Evolutionary conservation across 2,329 filamentous ascomycete genomes (phyloP).

Genomic region (Hypoxylon sp.): DNA sequence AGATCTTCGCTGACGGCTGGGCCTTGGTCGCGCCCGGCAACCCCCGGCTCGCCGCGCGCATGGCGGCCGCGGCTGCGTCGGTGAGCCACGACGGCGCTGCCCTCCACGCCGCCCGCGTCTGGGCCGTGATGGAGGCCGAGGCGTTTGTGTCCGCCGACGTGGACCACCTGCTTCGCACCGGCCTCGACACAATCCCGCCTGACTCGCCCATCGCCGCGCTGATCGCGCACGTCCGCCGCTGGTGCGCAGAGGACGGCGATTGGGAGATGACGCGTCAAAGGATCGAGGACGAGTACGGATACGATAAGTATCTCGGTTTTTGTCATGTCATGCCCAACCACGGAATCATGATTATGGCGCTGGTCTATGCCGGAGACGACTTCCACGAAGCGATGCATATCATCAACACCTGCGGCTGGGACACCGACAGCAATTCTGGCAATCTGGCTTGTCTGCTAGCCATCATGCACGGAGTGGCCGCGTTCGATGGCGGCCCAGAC

Average conservation of each 20-base stretch:
- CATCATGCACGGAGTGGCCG: conserved; percentile 46
- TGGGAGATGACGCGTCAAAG: conserved; percentile 47
- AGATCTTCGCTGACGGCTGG: conserved; percentile 52
- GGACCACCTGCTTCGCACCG: conserved; percentile 45
- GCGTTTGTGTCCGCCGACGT: conserved; percentile 47
- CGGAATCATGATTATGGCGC: conserved; percentile 46
- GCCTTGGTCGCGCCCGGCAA: conserved; percentile 46
- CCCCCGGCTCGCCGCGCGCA: conserved; percentile 42
- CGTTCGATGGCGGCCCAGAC: conserved; percentile 41
- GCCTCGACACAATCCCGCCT: conserved; percentile 40
- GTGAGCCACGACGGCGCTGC: conserved; percentile 52
- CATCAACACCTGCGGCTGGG: conserved; percentile 49
- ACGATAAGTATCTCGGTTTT: conserved; percentile 45
- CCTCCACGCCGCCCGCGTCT: conserved; percentile 49
- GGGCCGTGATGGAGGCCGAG: conserved; percentile 51
- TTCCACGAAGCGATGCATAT: conserved; percentile 49
- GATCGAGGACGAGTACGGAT: conserved; percentile 47
- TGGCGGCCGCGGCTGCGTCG: conserved; percentile 45
- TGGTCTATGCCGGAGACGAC: conserved; percentile 43
- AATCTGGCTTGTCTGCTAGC: conserved; percentile 49
- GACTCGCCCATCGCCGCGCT: conserved; percentile 42
- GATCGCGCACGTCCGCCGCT: conserved; percentile 44
- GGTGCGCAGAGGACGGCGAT: conserved; percentile 41
- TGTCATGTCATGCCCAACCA: conserved; percentile 49
- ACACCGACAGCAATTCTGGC: conserved; percentile 51